Evolutionary conservation across 768 basidiomycete species (phyloP), one percentile per base, ranked within the genome.

Genomic region (Neoboletus subvelutipes): DNA sequence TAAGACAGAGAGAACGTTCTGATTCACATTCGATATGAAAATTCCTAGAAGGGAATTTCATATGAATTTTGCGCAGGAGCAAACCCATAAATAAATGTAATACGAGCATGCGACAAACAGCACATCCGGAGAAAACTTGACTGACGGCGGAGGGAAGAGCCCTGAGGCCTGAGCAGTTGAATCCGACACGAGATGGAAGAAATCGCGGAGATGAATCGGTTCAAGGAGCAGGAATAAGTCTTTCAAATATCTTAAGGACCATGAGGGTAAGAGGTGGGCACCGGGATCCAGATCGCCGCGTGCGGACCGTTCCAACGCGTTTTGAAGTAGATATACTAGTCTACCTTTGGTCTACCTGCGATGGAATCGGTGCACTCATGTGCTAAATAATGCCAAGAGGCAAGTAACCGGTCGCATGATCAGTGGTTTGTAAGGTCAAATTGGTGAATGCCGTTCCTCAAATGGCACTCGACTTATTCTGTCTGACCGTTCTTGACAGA

Each of bases 401-500:
- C 39, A 24, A 24, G 28, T 45, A 26, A 28, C 24, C 22, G 45
- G 59, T 58, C 57, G 52, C 50, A 56, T 61, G 56, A 64, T 47
- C 7, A 9, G 17, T 39, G 22, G 57, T 45, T 52, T 58, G 37
- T 39, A 39, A 36, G 45, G 36, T 47, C 41, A 54, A n/a, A 37
- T n/a, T 28, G 47, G 45, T 29, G 50, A 41, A 56, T 56, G 29
- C 52, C 47, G 49, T 29, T 36, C 55, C 50, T 45, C 36, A 50
- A 47, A n/a, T n/a, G n/a, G n/a, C n/a, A n/a, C n/a, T n/a, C n/a
- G n/a, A n/a, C n/a, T n/a, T n/a, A n/a, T n/a, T n/a, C n/a, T n/a
- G n/a, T n/a, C n/a, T n/a, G n/a, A n/a, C n/a, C n/a, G n/a, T n/a
- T n/a, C n/a, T n/a, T n/a, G n/a, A n/a, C n/a, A n/a, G n/a, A n/a